Percentiles rank a stretch among this genome's conserved stretches.
Conservation (phyloP, 495 filamentous ascomycete species). For the Melanomma pulvis-pyrius region DNA sequence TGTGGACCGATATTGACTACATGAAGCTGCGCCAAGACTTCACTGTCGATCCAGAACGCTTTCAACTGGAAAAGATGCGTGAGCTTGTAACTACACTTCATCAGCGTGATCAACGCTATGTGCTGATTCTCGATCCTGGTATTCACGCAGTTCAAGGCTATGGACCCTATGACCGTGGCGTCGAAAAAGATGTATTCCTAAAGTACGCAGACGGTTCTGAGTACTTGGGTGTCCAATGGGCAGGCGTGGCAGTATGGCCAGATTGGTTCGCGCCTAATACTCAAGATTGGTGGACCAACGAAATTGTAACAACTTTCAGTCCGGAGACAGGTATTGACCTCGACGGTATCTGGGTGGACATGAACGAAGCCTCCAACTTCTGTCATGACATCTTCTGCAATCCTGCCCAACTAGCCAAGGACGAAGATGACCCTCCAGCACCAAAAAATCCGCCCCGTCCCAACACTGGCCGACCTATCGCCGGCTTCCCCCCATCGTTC, state of each 20-base stretch:
- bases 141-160: slow-evolving; percentile 67
- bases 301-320: slow-evolving; percentile 70
- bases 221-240: slow-evolving; percentile 32
- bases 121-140: slow-evolving; percentile 47
- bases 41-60: slow-evolving; percentile 72
- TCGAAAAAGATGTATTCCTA: slow-evolving; percentile 48
- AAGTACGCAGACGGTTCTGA: slow-evolving; percentile 53
- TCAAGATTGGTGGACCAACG: slow-evolving; percentile 72
- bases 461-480: slow-evolving; percentile 60
- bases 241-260: slow-evolving; percentile 47
- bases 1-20: slow-evolving; percentile 80
- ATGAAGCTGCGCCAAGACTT: slow-evolving; percentile 52
- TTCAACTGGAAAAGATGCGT: slow-evolving; percentile 66
- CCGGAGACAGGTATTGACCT: slow-evolving; percentile 70
- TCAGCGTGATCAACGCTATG: slow-evolving; percentile 71
- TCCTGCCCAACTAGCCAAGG: slow-evolving; percentile 39
- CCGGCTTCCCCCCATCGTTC: slow-evolving; percentile 72
- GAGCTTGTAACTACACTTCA: slow-evolving; percentile 76
- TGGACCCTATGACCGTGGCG: slow-evolving; percentile 56
- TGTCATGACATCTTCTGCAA: slow-evolving; percentile 75
- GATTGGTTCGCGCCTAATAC: slow-evolving; percentile 79
- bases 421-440: slow-evolving; percentile 16
- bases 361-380: slow-evolving; percentile 47
- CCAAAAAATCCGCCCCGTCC: slow-evolving; percentile 46
- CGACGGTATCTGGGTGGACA: slow-evolving; percentile 55